These are phyloP conservation scores for Suhomyces choctaworum DNA, from an alignment of 1,139 yeast genomes.

Conservation along the genomic window DNA sequence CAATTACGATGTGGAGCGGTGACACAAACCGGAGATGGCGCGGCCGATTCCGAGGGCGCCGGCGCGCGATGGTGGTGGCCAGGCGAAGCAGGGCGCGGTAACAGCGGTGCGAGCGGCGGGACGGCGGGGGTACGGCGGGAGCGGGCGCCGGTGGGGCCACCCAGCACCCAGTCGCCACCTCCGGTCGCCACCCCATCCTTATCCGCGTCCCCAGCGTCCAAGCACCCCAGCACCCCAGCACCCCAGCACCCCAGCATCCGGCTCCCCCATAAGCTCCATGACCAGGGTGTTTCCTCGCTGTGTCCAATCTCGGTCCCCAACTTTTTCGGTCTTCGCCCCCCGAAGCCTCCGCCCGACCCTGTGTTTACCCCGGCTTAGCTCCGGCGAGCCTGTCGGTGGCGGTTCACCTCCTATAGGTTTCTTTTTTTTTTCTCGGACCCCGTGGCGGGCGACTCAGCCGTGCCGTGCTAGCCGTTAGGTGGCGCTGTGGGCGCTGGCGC, in stretches of 20 bases:
- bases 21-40: constrained; percentile 7
- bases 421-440: constrained; percentile 12
- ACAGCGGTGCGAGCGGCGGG: not conserved
- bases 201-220: too few relatives aligned
- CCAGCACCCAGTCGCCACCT: constrained; percentile 1
- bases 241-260: too few relatives aligned
- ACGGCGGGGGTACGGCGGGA: constrained; percentile 2
- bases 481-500: constrained; percentile 1
- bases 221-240: too few relatives aligned
- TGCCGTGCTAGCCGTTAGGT: constrained; percentile 11
- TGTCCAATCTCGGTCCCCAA: too few relatives aligned
- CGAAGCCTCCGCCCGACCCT: too few relatives aligned
- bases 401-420: too few relatives aligned
- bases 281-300: too few relatives aligned
- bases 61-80: not conserved
- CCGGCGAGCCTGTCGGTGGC: too few relatives aligned
- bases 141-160: constrained; percentile 4
- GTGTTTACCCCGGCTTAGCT: too few relatives aligned
- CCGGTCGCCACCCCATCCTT: too few relatives aligned
- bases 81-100: not conserved
- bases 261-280: too few relatives aligned
- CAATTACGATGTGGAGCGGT: constrained; percentile 7
- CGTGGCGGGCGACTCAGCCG: constrained; percentile 16
- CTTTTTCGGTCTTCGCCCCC: too few relatives aligned
- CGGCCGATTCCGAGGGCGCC: constrained; percentile 8